Percentiles rank a stretch among this genome's conserved stretches.
Conservation (phyloP, 2,329 filamentous ascomycete species). For the Alternaria metachromatica region DNA sequence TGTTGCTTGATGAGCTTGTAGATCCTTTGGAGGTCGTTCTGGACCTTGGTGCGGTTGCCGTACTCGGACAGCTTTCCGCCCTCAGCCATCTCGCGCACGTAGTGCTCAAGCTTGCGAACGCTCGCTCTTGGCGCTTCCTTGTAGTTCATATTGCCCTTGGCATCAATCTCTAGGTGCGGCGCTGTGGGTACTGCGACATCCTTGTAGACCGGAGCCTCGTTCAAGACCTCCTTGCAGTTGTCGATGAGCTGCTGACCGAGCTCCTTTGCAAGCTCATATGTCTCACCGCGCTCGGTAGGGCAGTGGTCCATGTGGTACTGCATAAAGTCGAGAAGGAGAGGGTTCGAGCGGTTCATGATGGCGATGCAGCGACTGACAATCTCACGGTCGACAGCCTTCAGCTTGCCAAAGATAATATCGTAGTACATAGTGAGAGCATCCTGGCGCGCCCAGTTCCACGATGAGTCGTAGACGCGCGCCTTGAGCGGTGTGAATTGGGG, state of each 20-base stretch:
- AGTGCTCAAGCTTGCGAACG: conserved; percentile 96
- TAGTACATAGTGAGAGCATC: conserved; percentile 99
- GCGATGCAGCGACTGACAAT: conserved; percentile 98
- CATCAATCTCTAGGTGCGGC: conserved; percentile 89
- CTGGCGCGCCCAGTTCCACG: conserved; percentile 99
- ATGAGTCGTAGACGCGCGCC: conserved; percentile 95
- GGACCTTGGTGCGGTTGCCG: conserved; percentile 96
- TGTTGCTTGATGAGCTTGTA: conserved; percentile 99
- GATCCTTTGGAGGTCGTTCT: conserved; percentile 91
- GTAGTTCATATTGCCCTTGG: conserved; percentile 90
- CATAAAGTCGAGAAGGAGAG: conserved; percentile 96
- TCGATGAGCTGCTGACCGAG: conserved; percentile 92
- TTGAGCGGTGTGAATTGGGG: conserved; percentile 93
- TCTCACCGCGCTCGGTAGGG: conserved; percentile 94
- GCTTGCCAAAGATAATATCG: conserved; percentile 95
- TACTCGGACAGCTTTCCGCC: conserved; percentile 99
- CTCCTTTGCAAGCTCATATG: conserved; percentile 96
- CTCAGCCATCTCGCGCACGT: conserved; percentile 97
- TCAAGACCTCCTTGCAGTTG: conserved; percentile 93
- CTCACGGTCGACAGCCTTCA: conserved; percentile 92
- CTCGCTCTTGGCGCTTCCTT: conserved; percentile 85
- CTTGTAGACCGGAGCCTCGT: conserved; percentile 88
- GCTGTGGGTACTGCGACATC: conserved; percentile 92
- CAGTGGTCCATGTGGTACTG: conserved; percentile 99
- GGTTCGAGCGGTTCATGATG: conserved; percentile 99